phyloP scores from a whole-genome alignment of 2,329 filamentous ascomycete genomes.

The Beauveria brongniartii region DNA sequence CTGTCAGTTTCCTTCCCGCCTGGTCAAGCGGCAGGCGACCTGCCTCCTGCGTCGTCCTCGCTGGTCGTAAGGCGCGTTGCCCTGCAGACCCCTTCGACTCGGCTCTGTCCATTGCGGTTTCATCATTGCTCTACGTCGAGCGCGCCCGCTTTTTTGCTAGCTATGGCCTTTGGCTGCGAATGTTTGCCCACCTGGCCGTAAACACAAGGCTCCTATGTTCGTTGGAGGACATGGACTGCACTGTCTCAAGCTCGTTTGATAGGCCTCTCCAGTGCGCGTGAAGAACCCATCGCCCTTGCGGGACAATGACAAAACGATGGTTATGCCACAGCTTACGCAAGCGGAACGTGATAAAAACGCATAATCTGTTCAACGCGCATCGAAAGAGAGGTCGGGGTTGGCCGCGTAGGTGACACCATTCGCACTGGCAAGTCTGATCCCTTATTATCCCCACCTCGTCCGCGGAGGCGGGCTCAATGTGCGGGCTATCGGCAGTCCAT shows the following conservation, averaged over 20 bases:
- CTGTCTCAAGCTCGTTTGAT: slow-evolving; percentile 4
- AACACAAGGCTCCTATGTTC: neutral
- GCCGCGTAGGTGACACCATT: slow-evolving; percentile 1
- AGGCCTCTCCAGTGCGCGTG: neutral
- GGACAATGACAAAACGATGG: slow-evolving; percentile 7
- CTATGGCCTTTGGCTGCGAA: neutral
- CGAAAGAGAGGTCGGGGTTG: slow-evolving; percentile 8
- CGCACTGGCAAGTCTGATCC: slow-evolving; percentile 9
- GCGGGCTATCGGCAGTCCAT: neutral
- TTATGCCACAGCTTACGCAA: slow-evolving; percentile 9
- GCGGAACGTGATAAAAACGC: slow-evolving; percentile 7
- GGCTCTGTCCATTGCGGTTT: neutral
- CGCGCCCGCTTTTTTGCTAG: neutral
- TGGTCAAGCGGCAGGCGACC: neutral
- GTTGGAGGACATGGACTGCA: neutral
- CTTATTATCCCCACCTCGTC: slow-evolving; percentile 6
- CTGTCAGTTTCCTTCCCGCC: neutral
- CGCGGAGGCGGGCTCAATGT: neutral
- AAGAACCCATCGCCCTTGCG: neutral
- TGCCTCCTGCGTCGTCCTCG: neutral
- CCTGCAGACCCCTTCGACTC: neutral
- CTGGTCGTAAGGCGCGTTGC: neutral
- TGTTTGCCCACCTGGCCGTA: neutral
- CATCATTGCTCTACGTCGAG: neutral
- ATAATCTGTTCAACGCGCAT: slow-evolving; percentile 8